phyloP scores from a whole-genome alignment of 2,329 filamentous ascomycete genomes.

The Penicillium fuscoglaucum region DNA sequence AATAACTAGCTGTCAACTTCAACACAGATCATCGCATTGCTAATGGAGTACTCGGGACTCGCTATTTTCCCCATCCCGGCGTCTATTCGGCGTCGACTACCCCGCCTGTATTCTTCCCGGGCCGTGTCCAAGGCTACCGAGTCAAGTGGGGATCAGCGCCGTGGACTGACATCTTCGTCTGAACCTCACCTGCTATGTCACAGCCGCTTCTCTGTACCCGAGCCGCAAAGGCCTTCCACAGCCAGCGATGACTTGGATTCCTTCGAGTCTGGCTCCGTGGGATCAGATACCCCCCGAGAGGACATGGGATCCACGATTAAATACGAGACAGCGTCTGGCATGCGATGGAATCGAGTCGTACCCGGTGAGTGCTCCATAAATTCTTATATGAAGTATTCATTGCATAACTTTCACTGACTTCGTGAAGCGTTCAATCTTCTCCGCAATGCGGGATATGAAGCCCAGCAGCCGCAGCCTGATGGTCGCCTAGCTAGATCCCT shows the following conservation, averaged over 20 bases:
- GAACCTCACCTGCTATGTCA: slow-evolving; percentile 20
- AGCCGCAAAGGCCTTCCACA: slow-evolving; percentile 20
- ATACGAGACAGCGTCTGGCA: slow-evolving; percentile 35
- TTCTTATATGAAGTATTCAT: not conserved
- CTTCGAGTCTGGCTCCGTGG: slow-evolving; percentile 19
- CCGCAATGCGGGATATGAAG: slow-evolving; percentile 38
- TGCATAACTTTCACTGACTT: slow-evolving; percentile 2
- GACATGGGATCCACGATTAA: slow-evolving; percentile 15
- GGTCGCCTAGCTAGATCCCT: slow-evolving; percentile 35
- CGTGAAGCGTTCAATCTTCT: slow-evolving; percentile 38
- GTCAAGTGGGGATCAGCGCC: slow-evolving; percentile 6
- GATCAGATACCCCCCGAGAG: slow-evolving; percentile 13
- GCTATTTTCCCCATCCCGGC: slow-evolving; percentile 28
- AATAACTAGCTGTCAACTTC: not conserved
- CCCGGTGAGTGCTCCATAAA: slow-evolving; percentile 27
- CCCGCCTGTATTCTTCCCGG: slow-evolving; percentile 24
- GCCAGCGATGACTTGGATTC: slow-evolving; percentile 24
- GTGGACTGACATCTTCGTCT: slow-evolving; percentile 14
- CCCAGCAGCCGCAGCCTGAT: slow-evolving; percentile 35
- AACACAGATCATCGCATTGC: not conserved
- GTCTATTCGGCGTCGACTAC: slow-evolving; percentile 31
- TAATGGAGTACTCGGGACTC: slow-evolving; percentile 25
- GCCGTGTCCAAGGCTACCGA: slow-evolving; percentile 10
- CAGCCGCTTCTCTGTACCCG: not conserved
- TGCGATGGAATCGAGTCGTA: slow-evolving; percentile 38